Percentiles rank a stretch among this genome's conserved stretches.
These are phyloP conservation scores for Geotrichum aggregatum DNA, from an alignment of 1,139 yeast genomes.

Conservation along the genomic window DNA sequence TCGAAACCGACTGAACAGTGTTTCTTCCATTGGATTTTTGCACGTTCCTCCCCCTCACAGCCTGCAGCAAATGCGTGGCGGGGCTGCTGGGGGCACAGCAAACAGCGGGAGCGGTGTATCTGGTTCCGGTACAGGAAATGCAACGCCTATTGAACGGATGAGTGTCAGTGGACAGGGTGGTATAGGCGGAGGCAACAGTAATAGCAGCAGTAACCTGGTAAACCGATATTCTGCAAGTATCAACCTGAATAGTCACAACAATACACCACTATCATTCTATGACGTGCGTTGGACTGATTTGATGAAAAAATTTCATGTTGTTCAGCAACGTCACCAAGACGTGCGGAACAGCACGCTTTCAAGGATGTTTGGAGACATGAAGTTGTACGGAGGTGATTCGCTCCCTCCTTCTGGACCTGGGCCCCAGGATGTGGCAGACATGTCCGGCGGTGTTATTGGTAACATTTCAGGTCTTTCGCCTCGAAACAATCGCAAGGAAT, in stretches of 20 bases:
- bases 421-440: neutral
- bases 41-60: slow-evolving; percentile 29
- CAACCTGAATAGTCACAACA: slow-evolving; percentile 14
- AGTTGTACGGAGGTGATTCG: slow-evolving; percentile 1
- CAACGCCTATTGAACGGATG: slow-evolving; percentile 1
- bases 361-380: slow-evolving; percentile 15
- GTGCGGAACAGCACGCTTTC: slow-evolving; percentile 24
- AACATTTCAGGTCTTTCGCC: slow-evolving; percentile 15
- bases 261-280: slow-evolving; percentile 20
- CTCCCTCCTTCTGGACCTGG: slow-evolving; percentile 3
- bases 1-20: slow-evolving; percentile 67
- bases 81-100: slow-evolving; percentile 1
- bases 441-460: slow-evolving; percentile 12
- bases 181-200: neutral
- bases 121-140: slow-evolving; percentile 1
- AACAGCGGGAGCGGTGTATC: slow-evolving; percentile 6
- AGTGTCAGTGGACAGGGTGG: slow-evolving; percentile 9
- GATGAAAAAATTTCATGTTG: slow-evolving; percentile 56
- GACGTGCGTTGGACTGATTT: slow-evolving; percentile 50
- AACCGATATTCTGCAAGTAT: slow-evolving; percentile 16
- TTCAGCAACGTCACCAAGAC: slow-evolving; percentile 56
- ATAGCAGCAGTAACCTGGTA: slow-evolving; percentile 11
- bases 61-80: slow-evolving; percentile 13
- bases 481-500: neutral
- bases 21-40: slow-evolving; percentile 42